Conservation (phyloP, 2,329 filamentous ascomycete genomes). For the Verticillium nubilum region DNA sequence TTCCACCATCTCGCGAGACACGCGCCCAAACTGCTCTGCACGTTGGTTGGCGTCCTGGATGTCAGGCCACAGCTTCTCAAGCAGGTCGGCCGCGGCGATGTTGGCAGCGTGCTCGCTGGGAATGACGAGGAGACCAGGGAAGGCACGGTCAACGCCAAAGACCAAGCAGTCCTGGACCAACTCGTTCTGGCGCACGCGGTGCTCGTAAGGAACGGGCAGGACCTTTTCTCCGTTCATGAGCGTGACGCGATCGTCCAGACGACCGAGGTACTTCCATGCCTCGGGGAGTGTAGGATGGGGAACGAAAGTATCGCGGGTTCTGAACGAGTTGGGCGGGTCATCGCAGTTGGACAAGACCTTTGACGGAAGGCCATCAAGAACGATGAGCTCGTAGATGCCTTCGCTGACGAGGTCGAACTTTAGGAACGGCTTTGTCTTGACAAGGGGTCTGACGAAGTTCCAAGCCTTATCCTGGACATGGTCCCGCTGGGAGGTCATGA, state of each 20-base stretch:
- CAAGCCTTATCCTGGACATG: slow-evolving; percentile 42
- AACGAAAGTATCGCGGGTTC: slow-evolving; percentile 37
- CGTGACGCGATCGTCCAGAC: slow-evolving; percentile 38
- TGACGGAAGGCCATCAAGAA: slow-evolving; percentile 29
- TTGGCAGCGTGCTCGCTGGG: slow-evolving; percentile 36
- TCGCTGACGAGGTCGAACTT: slow-evolving; percentile 24
- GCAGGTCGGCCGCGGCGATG: slow-evolving; percentile 35
- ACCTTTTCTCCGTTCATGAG: slow-evolving; percentile 44
- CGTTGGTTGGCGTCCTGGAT: slow-evolving; percentile 44
- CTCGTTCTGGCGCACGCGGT: slow-evolving; percentile 43
- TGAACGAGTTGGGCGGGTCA: slow-evolving; percentile 37
- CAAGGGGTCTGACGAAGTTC: slow-evolving; percentile 45
- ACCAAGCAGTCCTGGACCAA: slow-evolving; percentile 51
- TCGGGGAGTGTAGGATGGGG: slow-evolving; percentile 33
- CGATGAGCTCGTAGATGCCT: slow-evolving; percentile 28
- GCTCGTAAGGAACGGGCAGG: slow-evolving; percentile 42
- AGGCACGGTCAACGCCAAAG: slow-evolving; percentile 47
- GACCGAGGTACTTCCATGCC: slow-evolving; percentile 38
- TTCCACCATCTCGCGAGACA: slow-evolving; percentile 47
- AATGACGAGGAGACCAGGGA: slow-evolving; percentile 49
- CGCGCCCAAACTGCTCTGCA: slow-evolving; percentile 45
- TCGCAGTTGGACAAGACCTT: slow-evolving; percentile 32
- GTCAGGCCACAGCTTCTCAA: slow-evolving; percentile 42
- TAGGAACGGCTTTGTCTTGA: slow-evolving; percentile 33
- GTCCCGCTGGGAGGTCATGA: slow-evolving; percentile 50